Percentiles rank a stretch among this genome's conserved stretches.
These are phyloP conservation scores for Casuarina glauca DNA, from an alignment of 306 rosid genomes.

Conservation along the genomic window DNA sequence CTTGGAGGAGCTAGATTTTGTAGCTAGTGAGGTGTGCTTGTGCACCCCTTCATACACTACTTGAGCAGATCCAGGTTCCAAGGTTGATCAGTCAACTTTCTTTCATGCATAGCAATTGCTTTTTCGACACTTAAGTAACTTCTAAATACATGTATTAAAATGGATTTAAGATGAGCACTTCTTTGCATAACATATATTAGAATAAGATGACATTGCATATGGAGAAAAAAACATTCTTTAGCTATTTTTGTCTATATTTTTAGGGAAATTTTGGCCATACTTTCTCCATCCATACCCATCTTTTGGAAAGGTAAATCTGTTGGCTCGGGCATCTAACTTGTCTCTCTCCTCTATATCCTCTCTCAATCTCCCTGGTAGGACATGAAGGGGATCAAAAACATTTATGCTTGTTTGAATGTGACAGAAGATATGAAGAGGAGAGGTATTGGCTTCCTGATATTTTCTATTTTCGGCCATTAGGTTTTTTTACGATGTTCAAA, in stretches of 20 bases:
- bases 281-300: conserved; percentile 8
- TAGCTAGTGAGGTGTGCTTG: neutral
- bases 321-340: neutral
- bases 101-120: neutral
- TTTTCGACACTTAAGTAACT: conserved; percentile 2
- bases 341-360: neutral
- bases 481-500: neutral
- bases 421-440: too few relatives aligned
- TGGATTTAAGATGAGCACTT: too few relatives aligned
- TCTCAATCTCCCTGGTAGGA: neutral
- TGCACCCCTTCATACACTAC: neutral
- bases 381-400: neutral
- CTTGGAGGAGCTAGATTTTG: neutral
- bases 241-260: conserved; percentile 3
- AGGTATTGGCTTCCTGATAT: too few relatives aligned
- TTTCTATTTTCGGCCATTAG: too few relatives aligned
- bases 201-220: neutral
- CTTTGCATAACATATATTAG: neutral
- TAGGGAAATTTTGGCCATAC: neutral
- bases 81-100: conserved; percentile 6
- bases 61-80: neutral
- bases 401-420: too few relatives aligned
- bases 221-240: neutral
- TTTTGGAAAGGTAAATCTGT: neutral
- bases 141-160: neutral